These are phyloP conservation scores for Coemansia guatemalensis DNA, from an alignment of 192 early-diverging fungal species.

Conservation along the genomic window DNA sequence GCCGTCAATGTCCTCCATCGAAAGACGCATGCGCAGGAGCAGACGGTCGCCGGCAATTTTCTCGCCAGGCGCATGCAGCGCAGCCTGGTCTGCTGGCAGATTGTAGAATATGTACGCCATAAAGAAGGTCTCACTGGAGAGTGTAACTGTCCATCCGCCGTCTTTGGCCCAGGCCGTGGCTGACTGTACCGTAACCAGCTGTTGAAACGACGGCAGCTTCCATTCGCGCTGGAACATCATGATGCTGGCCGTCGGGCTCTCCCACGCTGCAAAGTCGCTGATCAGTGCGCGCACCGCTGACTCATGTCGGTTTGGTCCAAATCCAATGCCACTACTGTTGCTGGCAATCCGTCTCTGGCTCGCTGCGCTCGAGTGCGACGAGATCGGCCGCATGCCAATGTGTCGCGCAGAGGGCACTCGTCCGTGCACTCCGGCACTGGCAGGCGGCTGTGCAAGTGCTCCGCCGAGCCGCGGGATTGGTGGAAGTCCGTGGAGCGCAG, in stretches of 20 bases:
- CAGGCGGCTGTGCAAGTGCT: constrained; percentile 6
- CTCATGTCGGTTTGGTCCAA: constrained; percentile 40
- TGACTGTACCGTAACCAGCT: constrained; percentile 41
- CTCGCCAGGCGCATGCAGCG: constrained; percentile 29
- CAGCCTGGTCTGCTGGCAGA: constrained; percentile 31
- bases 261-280: constrained; percentile 53
- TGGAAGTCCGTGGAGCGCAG: constrained; percentile 14
- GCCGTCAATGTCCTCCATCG: constrained; percentile 51
- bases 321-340: constrained; percentile 18
- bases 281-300: constrained; percentile 41
- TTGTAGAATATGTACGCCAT: constrained; percentile 53
- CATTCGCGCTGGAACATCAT: constrained; percentile 58
- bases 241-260: constrained; percentile 50
- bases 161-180: constrained; percentile 48
- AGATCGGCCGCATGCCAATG: constrained; percentile 29
- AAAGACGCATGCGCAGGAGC: constrained; percentile 52
- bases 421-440: constrained; percentile 14
- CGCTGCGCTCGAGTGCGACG: constrained; percentile 44
- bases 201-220: constrained; percentile 56
- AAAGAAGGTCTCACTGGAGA: constrained; percentile 52
- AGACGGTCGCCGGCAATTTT: constrained; percentile 48
- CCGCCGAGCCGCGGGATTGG: constrained; percentile 16
- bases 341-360: constrained; percentile 33
- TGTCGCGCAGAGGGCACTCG: constrained; percentile 9
- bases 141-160: constrained; percentile 46